These are phyloP conservation scores for Apophysomyces sp. DNA, from an alignment of 371 early-diverging fungal species.

Conservation along the genomic window DNA sequence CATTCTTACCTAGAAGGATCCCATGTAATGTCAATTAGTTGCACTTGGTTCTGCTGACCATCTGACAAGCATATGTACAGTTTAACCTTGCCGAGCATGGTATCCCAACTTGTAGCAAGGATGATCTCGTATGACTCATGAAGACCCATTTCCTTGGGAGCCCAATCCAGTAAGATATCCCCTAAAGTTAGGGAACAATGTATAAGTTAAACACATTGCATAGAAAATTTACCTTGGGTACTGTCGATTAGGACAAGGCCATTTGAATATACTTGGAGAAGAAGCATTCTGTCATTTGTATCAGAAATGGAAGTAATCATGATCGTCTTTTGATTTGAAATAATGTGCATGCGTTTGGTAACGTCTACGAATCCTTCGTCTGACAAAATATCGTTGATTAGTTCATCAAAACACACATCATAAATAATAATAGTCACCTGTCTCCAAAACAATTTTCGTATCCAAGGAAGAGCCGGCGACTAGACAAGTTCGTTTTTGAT, in stretches of 20 bases:
- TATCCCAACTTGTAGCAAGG: background rate
- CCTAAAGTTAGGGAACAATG: background rate
- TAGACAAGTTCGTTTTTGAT: background rate
- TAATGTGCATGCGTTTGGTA: slow-evolving; percentile 1
- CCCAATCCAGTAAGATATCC: background rate
- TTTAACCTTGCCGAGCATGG: background rate
- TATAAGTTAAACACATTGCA: background rate
- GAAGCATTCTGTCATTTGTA: background rate
- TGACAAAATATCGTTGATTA: background rate
- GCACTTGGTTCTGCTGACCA: background rate
- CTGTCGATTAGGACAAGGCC: slow-evolving; percentile 7
- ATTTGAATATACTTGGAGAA: slow-evolving; percentile 14
- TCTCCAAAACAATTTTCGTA: slow-evolving; percentile 5
- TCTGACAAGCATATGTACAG: background rate
- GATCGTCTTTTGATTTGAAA: slow-evolving; percentile 7
- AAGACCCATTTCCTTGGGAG: background rate
- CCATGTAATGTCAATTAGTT: background rate
- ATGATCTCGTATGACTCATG: background rate
- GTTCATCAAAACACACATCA: background rate
- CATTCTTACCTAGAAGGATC: background rate
- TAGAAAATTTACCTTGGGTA: background rate
- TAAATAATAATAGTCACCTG: slow-evolving; percentile 7
- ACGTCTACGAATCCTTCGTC: slow-evolving; percentile 17
- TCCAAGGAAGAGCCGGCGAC: slow-evolving; percentile 12
- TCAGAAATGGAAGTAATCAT: slow-evolving; percentile 5